Percentiles rank a stretch among this genome's conserved stretches.
Evolutionary conservation across 768 basidiomycete genomes (phyloP).

Genomic region (Lactarius sanguifluus): DNA sequence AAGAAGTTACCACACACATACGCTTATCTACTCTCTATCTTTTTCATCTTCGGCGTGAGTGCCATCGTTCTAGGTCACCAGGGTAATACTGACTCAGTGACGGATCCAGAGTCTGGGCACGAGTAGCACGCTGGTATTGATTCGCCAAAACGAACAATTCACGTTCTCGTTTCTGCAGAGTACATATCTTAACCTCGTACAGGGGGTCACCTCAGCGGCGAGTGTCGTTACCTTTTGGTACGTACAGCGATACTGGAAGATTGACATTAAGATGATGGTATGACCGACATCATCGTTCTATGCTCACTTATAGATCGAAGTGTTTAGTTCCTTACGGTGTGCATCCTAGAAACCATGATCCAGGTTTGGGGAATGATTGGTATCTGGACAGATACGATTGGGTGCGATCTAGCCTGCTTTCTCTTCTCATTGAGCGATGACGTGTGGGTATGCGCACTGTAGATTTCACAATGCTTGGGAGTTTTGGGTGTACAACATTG

Average conservation of each 20-base stretch:
- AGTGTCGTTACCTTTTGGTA: slow-evolving; percentile 82
- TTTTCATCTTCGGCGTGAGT: slow-evolving; percentile 74
- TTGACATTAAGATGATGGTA: slow-evolving; percentile 77
- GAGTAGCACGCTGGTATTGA: slow-evolving; percentile 68
- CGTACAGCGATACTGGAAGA: slow-evolving; percentile 75
- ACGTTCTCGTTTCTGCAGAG: slow-evolving; percentile 77
- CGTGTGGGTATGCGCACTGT: neutral
- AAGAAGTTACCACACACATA: slow-evolving; percentile 80
- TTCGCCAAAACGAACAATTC: slow-evolving; percentile 82
- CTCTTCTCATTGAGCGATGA: neutral
- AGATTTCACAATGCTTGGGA: slow-evolving; percentile 80
- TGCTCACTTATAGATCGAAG: neutral
- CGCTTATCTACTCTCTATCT: slow-evolving; percentile 72
- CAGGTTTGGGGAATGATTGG: slow-evolving; percentile 88
- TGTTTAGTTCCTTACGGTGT: slow-evolving; percentile 68
- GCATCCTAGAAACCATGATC: slow-evolving; percentile 72
- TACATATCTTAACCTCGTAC: slow-evolving; percentile 74
- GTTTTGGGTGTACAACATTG: slow-evolving; percentile 83
- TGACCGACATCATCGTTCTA: neutral
- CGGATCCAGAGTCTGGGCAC: slow-evolving; percentile 68
- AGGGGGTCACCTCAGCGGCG: slow-evolving; percentile 69
- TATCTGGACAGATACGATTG: slow-evolving; percentile 74
- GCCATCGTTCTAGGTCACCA: neutral
- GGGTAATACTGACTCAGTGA: neutral
- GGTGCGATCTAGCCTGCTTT: slow-evolving; percentile 43